Base-by-base conservation (phyloP, 2,329 filamentous ascomycete genomes). In the Elsinoe perseae region DNA sequence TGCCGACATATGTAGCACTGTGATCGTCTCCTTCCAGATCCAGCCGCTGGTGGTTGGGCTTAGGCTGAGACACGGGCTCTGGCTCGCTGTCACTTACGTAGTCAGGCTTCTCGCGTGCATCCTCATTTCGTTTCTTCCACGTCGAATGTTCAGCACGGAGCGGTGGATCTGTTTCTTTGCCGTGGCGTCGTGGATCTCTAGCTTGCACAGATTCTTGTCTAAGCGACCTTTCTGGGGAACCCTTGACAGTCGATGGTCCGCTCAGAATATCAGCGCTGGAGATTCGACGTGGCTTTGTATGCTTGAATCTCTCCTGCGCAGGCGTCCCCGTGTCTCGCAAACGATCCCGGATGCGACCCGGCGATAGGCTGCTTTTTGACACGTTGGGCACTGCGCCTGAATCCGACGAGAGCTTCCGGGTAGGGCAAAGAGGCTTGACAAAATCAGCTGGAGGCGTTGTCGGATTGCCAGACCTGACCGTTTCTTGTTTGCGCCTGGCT, bases 11-110 rank as follows among this genome's bases (percentile, higher is more conserved):
- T n/a, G n/a, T n/a, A n/a, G n/a, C n/a, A n/a, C n/a, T n/a, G n/a
- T n/a, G n/a, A n/a, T n/a, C n/a, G 32, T 12, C 32, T 14, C 3
- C 10, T 36, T 14, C n/a, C 5, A 4, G 10, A 6, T 14, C 4
- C 10, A 36, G 4, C 32, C 12, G 32, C 12, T 3, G 32, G 4
- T 14, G 32, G 12, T 14, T 36, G 32, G 32, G 10, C 32, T n/a
- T n/a, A n/a, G n/a, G n/a, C n/a, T n/a, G n/a, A n/a, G n/a, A n/a
- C n/a, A n/a, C n/a, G n/a, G n/a, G n/a, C n/a, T 40, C 50, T 5
- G 50, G 50, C 20, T 53, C 50, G 32, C 50, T 53, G 20, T 53
- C 50, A 16, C 32, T 38, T 20, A 53, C 32, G 6, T 38, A n/a
- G 16, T 53, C 50, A 8, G 50, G 25, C 50, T 53, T 40, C 32